Conservation (phyloP, 2,329 filamentous ascomycete genomes). For the Nemania bipapillata region DNA sequence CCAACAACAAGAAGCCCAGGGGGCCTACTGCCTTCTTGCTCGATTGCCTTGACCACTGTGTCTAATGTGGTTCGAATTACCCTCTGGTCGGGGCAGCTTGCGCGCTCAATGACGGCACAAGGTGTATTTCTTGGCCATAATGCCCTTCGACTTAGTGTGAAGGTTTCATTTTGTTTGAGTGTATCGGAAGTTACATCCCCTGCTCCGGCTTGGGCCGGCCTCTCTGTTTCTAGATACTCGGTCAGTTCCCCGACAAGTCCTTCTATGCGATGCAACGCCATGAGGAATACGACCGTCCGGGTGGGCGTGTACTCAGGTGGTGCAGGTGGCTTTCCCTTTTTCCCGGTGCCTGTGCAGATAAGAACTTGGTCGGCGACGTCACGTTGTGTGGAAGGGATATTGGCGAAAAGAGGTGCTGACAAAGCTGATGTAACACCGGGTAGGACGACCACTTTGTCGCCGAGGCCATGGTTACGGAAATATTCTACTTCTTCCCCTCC, state of each 20-base stretch:
- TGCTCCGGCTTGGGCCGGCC: constrained; percentile 49
- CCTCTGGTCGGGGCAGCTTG: constrained; percentile 92
- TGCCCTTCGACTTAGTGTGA: constrained; percentile 26
- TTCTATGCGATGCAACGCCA: constrained; percentile 87
- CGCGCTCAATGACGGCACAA: constrained; percentile 91
- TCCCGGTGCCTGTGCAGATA: constrained; percentile 94
- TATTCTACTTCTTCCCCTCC: constrained; percentile 92
- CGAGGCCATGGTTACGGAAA: constrained; percentile 78
- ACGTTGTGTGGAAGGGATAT: constrained; percentile 87
- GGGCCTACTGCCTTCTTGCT: constrained; percentile 87
- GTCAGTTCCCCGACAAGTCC: constrained; percentile 79
- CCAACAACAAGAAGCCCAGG: constrained; percentile 90
- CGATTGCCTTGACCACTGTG: constrained; percentile 82
- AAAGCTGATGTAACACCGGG: constrained; percentile 92
- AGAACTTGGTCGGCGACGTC: constrained; percentile 91
- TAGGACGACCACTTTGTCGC: constrained; percentile 73
- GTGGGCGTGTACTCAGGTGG: constrained; percentile 81
- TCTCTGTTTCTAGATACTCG: constrained; percentile 51
- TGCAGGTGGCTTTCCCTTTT: constrained; percentile 84
- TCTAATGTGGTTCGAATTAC: constrained; percentile 88
- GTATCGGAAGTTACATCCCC: constrained; percentile 45
- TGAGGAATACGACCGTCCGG: constrained; percentile 90
- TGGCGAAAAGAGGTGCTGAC: constrained; percentile 86
- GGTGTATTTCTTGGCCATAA: constrained; percentile 82
- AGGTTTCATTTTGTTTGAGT: constrained; percentile 38